A percentile compares a stretch with the other conserved stretches of the same genome.
Conservation (phyloP, 1,284 basidiomycete genomes). For the Moniliophthora roreri region DNA sequence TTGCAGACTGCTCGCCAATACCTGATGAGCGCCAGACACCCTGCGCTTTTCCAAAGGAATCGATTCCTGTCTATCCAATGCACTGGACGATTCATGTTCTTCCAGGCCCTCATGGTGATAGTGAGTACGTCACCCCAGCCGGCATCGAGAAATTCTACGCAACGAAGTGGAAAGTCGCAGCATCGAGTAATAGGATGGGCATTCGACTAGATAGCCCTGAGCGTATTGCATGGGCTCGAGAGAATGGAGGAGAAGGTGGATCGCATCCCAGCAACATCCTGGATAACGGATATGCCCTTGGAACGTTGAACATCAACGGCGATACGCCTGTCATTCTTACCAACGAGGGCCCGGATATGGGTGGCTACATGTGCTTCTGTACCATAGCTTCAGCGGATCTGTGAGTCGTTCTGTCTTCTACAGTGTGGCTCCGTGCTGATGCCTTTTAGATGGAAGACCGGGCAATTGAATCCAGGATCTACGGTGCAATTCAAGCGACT, state of each 20-base stretch:
- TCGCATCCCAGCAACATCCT: slow-evolving; percentile 73
- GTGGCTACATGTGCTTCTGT: slow-evolving; percentile 59
- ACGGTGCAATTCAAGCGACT: slow-evolving; percentile 51
- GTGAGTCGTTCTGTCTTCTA: slow-evolving; percentile 32
- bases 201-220: slow-evolving; percentile 47
- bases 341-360: slow-evolving; percentile 66
- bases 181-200: slow-evolving; percentile 63
- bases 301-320: slow-evolving; percentile 66
- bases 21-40: slow-evolving; percentile 8
- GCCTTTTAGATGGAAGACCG: slow-evolving; percentile 55
- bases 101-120: slow-evolving; percentile 64
- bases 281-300: slow-evolving; percentile 65
- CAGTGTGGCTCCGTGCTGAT: not conserved
- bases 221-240: slow-evolving; percentile 58
- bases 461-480: slow-evolving; percentile 56
- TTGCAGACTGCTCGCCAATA: slow-evolving; percentile 30
- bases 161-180: slow-evolving; percentile 50
- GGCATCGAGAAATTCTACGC: slow-evolving; percentile 51
- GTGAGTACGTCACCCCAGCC: slow-evolving; percentile 49
- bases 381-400: slow-evolving; percentile 51
- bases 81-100: slow-evolving; percentile 58
- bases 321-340: slow-evolving; percentile 71
- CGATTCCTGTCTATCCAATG: slow-evolving; percentile 45
- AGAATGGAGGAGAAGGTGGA: slow-evolving; percentile 68
- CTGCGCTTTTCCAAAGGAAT: slow-evolving; percentile 18